Conservation (phyloP, 495 filamentous ascomycete genomes). For the Xylaria grammica region DNA sequence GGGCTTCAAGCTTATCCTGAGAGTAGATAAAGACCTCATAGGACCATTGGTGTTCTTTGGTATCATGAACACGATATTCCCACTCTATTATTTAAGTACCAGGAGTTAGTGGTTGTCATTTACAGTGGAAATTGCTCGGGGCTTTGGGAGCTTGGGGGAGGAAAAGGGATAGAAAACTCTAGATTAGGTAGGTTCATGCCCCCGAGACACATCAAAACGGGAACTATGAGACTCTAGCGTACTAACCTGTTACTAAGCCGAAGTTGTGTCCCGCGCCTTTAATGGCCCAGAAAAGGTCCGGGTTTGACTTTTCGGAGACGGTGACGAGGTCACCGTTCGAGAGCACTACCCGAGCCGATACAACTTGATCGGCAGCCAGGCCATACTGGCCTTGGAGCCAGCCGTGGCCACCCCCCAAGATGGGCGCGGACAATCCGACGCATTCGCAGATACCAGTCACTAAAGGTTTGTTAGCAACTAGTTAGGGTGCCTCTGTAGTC, state of each 20-base stretch:
- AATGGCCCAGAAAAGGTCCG: constrained; percentile 57
- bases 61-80: constrained; percentile 10
- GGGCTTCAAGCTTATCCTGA: constrained; percentile 25
- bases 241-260: constrained; percentile 56
- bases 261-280: constrained; percentile 61
- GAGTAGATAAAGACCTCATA: constrained; percentile 24
- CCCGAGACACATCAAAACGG: no score
- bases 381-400: constrained; percentile 56
- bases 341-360: constrained; percentile 53
- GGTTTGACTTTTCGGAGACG: constrained; percentile 37
- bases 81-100: no score
- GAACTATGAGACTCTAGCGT: no score
- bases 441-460: constrained; percentile 54
- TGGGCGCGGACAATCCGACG: constrained; percentile 49
- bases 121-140: no score
- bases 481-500: not conserved
- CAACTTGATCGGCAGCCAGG: constrained; percentile 55
- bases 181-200: no score
- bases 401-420: constrained; percentile 60
- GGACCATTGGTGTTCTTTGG: constrained; percentile 18
- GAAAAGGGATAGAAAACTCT: no score
- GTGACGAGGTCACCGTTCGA: constrained; percentile 48
- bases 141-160: no score
- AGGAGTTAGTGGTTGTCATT: no score
- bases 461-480: constrained; percentile 19